phyloP scores from a whole-genome alignment of 148 eudicot genomes.

The Rhododendron vialii region DNA sequence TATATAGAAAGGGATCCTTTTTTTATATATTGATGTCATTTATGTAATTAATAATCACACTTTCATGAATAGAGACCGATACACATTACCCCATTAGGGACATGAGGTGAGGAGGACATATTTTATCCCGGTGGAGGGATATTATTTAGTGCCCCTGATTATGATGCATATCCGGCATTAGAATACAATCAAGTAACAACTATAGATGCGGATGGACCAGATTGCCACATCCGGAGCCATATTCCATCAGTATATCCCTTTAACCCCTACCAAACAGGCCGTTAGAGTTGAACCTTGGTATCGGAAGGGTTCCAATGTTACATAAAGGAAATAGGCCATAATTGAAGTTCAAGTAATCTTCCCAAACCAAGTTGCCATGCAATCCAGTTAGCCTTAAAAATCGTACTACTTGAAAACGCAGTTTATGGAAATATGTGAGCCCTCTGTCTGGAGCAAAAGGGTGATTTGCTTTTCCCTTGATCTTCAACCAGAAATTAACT shows the following conservation, averaged over 20 bases:
- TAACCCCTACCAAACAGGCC: no score
- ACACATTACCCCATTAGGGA: no score
- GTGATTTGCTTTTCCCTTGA: not conserved
- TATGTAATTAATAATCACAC: not conserved
- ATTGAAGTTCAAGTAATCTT: not conserved
- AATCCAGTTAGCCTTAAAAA: not conserved
- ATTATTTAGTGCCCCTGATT: no score
- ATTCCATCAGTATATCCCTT: no score
- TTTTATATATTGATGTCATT: not conserved
- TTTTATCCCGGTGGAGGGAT: no score
- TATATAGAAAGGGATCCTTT: no score
- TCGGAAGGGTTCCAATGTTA: not conserved
- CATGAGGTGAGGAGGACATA: no score
- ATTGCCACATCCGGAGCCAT: no score
- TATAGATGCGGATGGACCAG: no score
- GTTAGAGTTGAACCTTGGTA: not conserved
- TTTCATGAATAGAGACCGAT: not conserved
- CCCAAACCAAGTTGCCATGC: not conserved
- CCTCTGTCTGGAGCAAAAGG: not conserved
- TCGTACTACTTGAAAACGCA: not conserved
- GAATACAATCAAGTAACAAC: no score
- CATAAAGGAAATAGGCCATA: not conserved
- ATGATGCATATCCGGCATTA: no score
- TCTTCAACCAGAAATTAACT: not conserved
- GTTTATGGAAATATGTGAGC: not conserved